Conservation (phyloP, 306 rosid species). For the Prunus fruticosa region DNA sequence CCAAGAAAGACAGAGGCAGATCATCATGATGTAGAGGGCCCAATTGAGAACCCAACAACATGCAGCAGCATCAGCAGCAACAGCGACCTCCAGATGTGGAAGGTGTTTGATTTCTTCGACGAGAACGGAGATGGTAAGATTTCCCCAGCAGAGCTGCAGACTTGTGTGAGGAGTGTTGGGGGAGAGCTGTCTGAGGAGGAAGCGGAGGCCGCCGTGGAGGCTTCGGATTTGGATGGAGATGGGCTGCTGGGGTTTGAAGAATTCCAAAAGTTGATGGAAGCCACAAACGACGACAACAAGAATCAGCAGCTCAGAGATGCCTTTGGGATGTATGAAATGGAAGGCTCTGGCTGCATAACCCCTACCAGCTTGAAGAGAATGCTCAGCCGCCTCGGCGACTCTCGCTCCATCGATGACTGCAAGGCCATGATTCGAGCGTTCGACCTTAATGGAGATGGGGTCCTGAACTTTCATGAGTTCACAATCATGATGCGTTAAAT, state of each 20-base stretch:
- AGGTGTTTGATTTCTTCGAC: conserved; percentile 29
- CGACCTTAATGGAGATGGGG: conserved; percentile 41
- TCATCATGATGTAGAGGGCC: neutral
- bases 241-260: conserved; percentile 33
- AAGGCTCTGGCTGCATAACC: conserved; percentile 27
- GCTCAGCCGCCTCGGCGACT: conserved; percentile 28
- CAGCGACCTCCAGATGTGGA: neutral
- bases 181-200: conserved; percentile 27
- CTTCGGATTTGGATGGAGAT: conserved; percentile 35
- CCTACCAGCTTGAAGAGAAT: conserved; percentile 30
- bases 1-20: neutral
- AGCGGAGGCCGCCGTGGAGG: conserved; percentile 24
- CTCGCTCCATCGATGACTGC: conserved; percentile 25
- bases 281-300: conserved; percentile 18
- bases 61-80: neutral
- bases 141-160: conserved; percentile 36
- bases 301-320: conserved; percentile 26
- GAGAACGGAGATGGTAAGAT: conserved; percentile 35
- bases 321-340: conserved; percentile 33
- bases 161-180: conserved; percentile 22
- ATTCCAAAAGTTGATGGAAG: conserved; percentile 31
- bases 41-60: neutral
- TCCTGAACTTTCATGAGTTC: conserved; percentile 37
- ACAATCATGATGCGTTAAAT: conserved; percentile 23
- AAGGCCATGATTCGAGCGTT: conserved; percentile 23